Evolutionary conservation across 225 moss, liverwort and hornwort species (phyloP), one percentile per base, ranked within the genome.

Genomic region (Anthoceros angustus): DNA sequence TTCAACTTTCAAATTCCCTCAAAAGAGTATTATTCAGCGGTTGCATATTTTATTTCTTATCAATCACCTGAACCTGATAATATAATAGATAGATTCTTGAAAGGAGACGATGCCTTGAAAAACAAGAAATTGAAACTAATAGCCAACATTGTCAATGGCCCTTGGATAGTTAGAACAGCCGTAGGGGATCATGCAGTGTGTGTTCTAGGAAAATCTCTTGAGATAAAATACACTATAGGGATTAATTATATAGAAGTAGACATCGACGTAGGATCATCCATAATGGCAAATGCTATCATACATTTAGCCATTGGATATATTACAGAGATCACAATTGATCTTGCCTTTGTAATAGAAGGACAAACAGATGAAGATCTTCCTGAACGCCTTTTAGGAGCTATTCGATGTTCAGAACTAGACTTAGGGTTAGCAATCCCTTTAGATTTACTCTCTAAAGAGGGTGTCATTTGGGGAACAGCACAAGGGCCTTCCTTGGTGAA

Each of bases 101-200:
- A 86, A 69, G 88, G 84, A 63, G 84, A 92, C 64, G 88, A 92
- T 71, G 76, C 75, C 10, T 80, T 78, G 39, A 86, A 77, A 72
- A 88, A 92, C 64, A 79, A 78, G 46, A 77, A 82, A 64, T 68
- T 92, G 67, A 92, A 92, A 80, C 86, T 92, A 25, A 88, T 92
- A 63, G 86, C 88, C 50, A 86, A 85, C 41, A 83, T 92, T 68
- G 84, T 88, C 5, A 84, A 83, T 61, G 92, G 92, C 3, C 92
- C 88, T 11, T 92, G 92, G 92, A 86, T 83, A 71, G 92, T 92
- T 23, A 92, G 83, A 73, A 85, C 88, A 66, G 88, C 92, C 45
- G 85, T 88, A 24, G 92, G 92, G 64, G 86, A 88, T 71, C 92
- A 92, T 75, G 88, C 86, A 63, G 84, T 88, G 68, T 88, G 88